Conservation (phyloP, 495 filamentous ascomycete species). For the Penicillium steckii region DNA sequence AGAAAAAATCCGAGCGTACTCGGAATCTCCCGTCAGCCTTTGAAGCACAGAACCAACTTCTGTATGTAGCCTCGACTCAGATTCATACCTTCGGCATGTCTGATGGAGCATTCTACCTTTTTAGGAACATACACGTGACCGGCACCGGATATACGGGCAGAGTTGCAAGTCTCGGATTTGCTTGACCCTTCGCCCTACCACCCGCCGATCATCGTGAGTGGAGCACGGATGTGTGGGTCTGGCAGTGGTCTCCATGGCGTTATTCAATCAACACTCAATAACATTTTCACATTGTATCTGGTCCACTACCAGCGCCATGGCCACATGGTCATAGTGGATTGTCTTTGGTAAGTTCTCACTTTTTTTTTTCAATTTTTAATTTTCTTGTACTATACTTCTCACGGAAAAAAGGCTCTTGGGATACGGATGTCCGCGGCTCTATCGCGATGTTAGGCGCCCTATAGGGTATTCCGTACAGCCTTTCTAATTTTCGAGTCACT, state of each 20-base stretch:
- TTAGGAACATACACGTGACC: conserved; percentile 8
- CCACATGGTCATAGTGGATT: conserved; percentile 2
- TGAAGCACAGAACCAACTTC: no score
- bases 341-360: background rate
- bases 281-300: conserved; percentile 5
- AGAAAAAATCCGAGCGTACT: conserved; percentile 2
- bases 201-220: conserved; percentile 2
- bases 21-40: conserved; percentile 5
- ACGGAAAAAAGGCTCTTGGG: background rate
- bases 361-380: conserved; percentile 3
- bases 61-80: no score
- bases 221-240: background rate
- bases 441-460: background rate
- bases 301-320: conserved; percentile 14
- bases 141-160: conserved; percentile 16
- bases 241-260: background rate
- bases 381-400: background rate
- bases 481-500: background rate
- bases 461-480: background rate
- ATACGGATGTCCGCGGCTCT: background rate
- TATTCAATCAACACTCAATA: conserved; percentile 7
- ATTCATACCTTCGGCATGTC: no score
- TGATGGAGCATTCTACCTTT: conserved; percentile 15
- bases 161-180: conserved; percentile 8
- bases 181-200: background rate